Evolutionary conservation across 129 eudicot genomes (phyloP).

Genomic region (Scalesia atractyloides): DNA sequence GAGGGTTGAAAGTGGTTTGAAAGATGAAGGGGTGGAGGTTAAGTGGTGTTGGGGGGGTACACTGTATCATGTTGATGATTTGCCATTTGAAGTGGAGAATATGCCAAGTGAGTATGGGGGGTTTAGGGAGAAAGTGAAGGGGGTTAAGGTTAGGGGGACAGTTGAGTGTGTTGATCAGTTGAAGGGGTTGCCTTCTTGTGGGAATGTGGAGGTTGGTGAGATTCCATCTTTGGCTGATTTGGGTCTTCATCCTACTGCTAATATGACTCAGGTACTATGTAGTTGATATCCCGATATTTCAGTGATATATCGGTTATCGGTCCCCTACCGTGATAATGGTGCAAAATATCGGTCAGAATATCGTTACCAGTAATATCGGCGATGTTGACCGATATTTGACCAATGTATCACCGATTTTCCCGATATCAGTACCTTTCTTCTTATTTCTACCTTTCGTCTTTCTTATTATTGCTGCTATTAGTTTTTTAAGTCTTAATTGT

Average conservation of each 20-base stretch:
- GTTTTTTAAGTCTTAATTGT: too few species aligned
- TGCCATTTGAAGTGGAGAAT: conserved; percentile 72
- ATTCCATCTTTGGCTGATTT: conserved; percentile 84
- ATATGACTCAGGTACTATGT: conserved; percentile 75
- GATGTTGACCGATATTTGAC: too few species aligned
- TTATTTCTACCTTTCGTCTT: too few species aligned
- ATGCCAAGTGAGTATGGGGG: conserved; percentile 89
- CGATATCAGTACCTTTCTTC: too few species aligned
- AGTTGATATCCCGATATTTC: too few species aligned
- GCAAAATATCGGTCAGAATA: too few species aligned
- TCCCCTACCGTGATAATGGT: too few species aligned
- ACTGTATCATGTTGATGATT: conserved; percentile 89
- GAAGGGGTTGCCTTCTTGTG: conserved; percentile 75
- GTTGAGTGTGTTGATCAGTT: conserved; percentile 69
- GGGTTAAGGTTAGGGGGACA: conserved; percentile 69
- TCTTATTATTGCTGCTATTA: too few species aligned
- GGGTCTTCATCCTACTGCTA: conserved; percentile 69
- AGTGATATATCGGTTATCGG: too few species aligned
- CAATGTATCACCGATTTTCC: too few species aligned
- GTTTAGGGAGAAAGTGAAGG: conserved; percentile 85
- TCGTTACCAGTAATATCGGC: too few species aligned
- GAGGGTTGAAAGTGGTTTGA: conserved; percentile 68
- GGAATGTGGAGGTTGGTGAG: conserved; percentile 87
- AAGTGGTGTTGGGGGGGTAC: conserved; percentile 99
- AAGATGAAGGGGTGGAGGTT: conserved; percentile 88